Base-by-base conservation (phyloP, 2,329 filamentous ascomycete genomes). In the Whalleya microplaca region DNA sequence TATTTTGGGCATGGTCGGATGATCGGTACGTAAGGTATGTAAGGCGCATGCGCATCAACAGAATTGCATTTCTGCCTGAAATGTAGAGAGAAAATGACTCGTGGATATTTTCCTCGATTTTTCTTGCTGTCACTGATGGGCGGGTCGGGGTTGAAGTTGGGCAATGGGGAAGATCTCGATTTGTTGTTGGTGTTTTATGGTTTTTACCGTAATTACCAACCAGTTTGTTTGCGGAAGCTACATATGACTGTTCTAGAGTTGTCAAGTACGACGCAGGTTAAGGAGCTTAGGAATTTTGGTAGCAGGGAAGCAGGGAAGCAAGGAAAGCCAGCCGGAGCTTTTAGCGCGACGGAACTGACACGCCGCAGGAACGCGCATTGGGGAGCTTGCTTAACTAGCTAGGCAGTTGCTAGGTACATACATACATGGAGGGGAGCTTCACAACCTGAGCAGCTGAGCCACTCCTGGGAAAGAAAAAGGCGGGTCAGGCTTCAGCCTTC, bases 1-100 rank as follows among this genome's bases (percentile, higher is more conserved):
- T 69, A 96, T 86, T 75, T 89, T 92, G 40, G 92, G 91, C 94
- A 97, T 97, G 56, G 71, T 64, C 48, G 42, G 46, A 29, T 23
- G 27, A 47, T 53, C 12, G 47, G 47, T 45, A 23, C 21, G 41
- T 57, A 45, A 59, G n/a, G n/a, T n/a, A n/a, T 62, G 56, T 59
- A 62, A 59, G 56, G 57, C 59, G 52, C 37, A 58, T 21, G 57
- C 51, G 48, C 55, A 52, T 37, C 48, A 64, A 53, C 46, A 56
- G 45, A 66, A 59, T 60, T 65, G 65, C 68, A 70, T 71, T 54
- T 61, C 63, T 61, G 59, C 58, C 54, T 57, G 60, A 21, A 52
- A 19, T 51, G 53, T 23, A 60, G 23, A 55, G 50, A 40, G 7
- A 18, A 14, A 51, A 32, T 12, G 23, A 16, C 21, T 53, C 20